These are phyloP conservation scores for Wakefieldia striispora DNA, from an alignment of 768 basidiomycete species.

Conservation along the genomic window DNA sequence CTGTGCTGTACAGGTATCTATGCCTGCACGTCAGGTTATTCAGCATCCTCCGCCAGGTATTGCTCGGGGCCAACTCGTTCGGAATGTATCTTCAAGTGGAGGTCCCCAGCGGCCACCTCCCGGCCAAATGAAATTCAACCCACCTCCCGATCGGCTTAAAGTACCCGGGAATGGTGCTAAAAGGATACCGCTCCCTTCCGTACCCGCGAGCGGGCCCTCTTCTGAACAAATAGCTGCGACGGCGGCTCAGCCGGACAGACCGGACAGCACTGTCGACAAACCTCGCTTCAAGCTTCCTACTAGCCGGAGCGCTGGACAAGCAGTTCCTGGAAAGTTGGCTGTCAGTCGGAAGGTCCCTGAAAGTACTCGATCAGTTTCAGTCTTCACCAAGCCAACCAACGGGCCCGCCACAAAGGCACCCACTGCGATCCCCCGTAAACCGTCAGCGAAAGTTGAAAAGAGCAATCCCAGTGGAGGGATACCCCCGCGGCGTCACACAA, in stretches of 20 bases:
- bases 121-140: slow-evolving; percentile 20
- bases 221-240: slow-evolving; percentile 1
- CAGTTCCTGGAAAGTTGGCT: not conserved
- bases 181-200: slow-evolving; percentile 31
- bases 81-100: slow-evolving; percentile 4
- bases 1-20: slow-evolving; percentile 13
- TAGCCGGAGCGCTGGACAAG: slow-evolving; percentile 1
- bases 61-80: slow-evolving; percentile 2
- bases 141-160: slow-evolving; percentile 24
- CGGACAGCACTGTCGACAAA: not conserved
- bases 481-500: slow-evolving; percentile 9
- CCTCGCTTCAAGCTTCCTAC: slow-evolving; percentile 13
- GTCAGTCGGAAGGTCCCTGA: slow-evolving; percentile 9
- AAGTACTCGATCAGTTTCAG: slow-evolving; percentile 2
- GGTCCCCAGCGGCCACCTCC: slow-evolving; percentile 28
- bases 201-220: not conserved
- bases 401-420: not conserved
- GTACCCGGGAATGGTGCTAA: slow-evolving; percentile 30
- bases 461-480: slow-evolving; percentile 1
- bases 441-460: slow-evolving; percentile 5
- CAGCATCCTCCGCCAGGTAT: slow-evolving; percentile 5
- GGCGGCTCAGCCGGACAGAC: not conserved
- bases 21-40: slow-evolving; percentile 5
- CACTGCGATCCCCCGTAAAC: slow-evolving; percentile 2
- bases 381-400: slow-evolving; percentile 9